A percentile compares a stretch with the other conserved stretches of the same genome.
Evolutionary conservation across 1,284 basidiomycete species (phyloP).

Genomic region (Puccinia coronata): DNA sequence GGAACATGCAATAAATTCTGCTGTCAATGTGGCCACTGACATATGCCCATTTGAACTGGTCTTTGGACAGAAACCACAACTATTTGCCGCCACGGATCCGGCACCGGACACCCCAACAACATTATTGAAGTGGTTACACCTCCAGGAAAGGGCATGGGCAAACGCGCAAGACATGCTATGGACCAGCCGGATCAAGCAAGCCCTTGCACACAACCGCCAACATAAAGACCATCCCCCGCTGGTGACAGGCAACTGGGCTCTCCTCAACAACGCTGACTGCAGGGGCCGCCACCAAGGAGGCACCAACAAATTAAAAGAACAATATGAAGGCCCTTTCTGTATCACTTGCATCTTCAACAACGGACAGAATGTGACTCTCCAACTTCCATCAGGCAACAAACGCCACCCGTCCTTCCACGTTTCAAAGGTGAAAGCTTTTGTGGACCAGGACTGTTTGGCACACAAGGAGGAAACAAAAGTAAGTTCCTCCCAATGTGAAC

Average conservation of each 20-base stretch:
- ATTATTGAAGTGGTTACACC: too few relatives aligned
- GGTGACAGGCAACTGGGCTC: background rate
- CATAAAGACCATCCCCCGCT: background rate
- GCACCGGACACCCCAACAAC: background rate
- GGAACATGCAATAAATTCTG: too few relatives aligned
- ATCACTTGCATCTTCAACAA: background rate
- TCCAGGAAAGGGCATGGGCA: too few relatives aligned
- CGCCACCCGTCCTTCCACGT: background rate
- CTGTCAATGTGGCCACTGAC: too few relatives aligned
- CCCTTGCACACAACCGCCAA: background rate
- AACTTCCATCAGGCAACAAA: background rate
- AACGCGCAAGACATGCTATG: background rate
- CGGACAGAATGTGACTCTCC: background rate
- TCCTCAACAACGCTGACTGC: background rate
- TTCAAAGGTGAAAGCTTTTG: background rate
- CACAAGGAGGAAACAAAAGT: too few relatives aligned
- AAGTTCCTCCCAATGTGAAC: too few relatives aligned
- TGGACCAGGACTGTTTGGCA: too few relatives aligned
- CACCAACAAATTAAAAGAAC: background rate
- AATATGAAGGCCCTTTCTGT: constrained; percentile 17
- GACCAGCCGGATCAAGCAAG: background rate
- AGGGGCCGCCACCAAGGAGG: background rate
- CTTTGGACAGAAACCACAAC: too few relatives aligned
- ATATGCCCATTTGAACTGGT: too few relatives aligned
- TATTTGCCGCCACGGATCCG: background rate